Conservation (phyloP, 2,329 filamentous ascomycete species). For the Fusarium domesticum region DNA sequence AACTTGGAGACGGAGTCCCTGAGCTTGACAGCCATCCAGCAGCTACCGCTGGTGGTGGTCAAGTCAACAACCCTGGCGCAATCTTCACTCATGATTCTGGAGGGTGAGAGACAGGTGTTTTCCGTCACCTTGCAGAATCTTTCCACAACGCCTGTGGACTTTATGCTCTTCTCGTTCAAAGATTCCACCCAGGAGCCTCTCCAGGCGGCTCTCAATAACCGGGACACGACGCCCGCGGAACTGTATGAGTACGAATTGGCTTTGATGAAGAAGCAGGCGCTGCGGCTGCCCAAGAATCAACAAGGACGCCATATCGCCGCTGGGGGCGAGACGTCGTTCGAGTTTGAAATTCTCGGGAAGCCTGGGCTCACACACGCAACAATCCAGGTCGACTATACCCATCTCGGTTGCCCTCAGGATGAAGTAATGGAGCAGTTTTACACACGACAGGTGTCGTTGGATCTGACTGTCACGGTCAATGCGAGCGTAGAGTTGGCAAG, state of each 20-base stretch:
- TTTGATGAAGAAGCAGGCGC: slow-evolving; percentile 69
- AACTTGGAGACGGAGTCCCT: slow-evolving; percentile 51
- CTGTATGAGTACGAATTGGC: slow-evolving; percentile 84
- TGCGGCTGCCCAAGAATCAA: slow-evolving; percentile 53
- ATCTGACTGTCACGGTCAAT: slow-evolving; percentile 86
- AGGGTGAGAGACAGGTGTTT: slow-evolving; percentile 79
- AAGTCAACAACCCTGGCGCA: slow-evolving; percentile 77
- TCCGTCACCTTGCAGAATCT: slow-evolving; percentile 77
- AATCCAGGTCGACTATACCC: slow-evolving; percentile 83
- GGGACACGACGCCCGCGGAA: slow-evolving; percentile 74
- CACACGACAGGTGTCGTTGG: slow-evolving; percentile 77
- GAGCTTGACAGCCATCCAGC: slow-evolving; percentile 70
- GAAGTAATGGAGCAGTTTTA: slow-evolving; percentile 73
- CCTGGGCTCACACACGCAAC: slow-evolving; percentile 76
- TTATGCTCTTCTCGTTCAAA: slow-evolving; percentile 83
- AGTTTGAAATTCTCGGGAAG: slow-evolving; percentile 82
- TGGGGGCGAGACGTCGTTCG: slow-evolving; percentile 66
- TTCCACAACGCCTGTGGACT: slow-evolving; percentile 73
- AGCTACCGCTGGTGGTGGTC: slow-evolving; percentile 74
- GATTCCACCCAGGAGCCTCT: slow-evolving; percentile 80
- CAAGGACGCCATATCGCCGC: slow-evolving; percentile 62
- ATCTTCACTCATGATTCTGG: slow-evolving; percentile 85
- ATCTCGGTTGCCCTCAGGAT: slow-evolving; percentile 67
- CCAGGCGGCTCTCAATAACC: slow-evolving; percentile 69
- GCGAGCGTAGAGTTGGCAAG: slow-evolving; percentile 80